Evolutionary conservation across 108 stramenopile genomes (phyloP).

Genomic region (Cyclotella kingstonii): DNA sequence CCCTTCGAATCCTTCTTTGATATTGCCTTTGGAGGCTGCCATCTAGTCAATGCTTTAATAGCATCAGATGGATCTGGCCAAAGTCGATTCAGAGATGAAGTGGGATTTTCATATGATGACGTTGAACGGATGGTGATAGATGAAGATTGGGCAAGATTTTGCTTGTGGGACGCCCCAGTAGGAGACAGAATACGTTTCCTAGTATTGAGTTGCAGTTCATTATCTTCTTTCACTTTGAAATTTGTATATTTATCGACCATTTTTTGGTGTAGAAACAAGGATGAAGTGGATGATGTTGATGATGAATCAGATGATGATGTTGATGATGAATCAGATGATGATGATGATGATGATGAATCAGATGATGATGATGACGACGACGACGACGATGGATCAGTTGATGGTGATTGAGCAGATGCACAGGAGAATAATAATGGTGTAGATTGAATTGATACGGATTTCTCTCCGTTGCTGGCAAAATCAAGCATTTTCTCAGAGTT

Average conservation of each 20-base stretch:
- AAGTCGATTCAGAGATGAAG: constrained; percentile 22
- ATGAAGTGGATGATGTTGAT: background rate
- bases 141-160: background rate
- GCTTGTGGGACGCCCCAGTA: background rate
- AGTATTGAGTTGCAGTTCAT: constrained; percentile 2
- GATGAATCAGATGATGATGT: constrained; percentile 1
- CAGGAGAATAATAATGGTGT: too few species aligned
- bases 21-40: constrained; percentile 28
- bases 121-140: background rate
- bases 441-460: too few species aligned
- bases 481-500: too few species aligned
- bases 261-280: background rate
- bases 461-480: too few species aligned
- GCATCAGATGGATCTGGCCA: constrained; percentile 44
- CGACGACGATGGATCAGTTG: background rate
- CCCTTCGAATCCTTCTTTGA: background rate
- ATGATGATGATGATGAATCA: constrained; percentile 4
- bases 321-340: constrained; percentile 11
- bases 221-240: background rate
- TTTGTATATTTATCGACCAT: background rate
- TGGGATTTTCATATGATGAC: constrained; percentile 2
- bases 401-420: background rate
- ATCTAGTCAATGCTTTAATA: constrained; percentile 39
- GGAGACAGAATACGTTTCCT: background rate
- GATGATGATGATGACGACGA: constrained; percentile 17